Evolutionary conservation across 2,329 filamentous ascomycete species (phyloP), one percentile per base, ranked within the genome.

Genomic region (Claviceps sorghi): DNA sequence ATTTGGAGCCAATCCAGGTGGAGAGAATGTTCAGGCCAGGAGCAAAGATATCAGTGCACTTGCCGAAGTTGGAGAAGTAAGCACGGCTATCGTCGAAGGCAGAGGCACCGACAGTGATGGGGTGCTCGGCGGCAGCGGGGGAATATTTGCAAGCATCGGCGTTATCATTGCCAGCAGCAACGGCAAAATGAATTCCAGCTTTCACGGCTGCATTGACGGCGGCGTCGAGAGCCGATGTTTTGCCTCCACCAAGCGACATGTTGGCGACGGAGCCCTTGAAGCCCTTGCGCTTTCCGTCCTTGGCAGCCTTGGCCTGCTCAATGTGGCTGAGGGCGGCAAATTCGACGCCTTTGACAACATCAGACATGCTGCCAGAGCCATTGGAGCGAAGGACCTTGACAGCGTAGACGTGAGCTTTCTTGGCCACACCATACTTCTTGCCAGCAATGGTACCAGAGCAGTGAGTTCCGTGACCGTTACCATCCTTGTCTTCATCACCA

Each of bases 21-120:
- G 93, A 98, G 63, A 88, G 81, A 64, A 98, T 95, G 83, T 89
- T 95, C 64, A 96, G 79, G 66, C 93, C 93, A 56, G 93, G 93
- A 58, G 90, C 93, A 65, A 98, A 98, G 78, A 98, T 95, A 73
- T 98, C 93, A 69, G 91, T 95, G 81, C 93, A 98, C 79, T 91
- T 93, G 71, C 93, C 93, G 72, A 84, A 97, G 86, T 98, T 98
- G 82, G 94, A 98, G 83, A 98, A 98, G 82, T 97, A 98, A 59
- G 93, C 93, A 73, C 93, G 91, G 78, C 88, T 88, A 67, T 98
- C 93, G 64, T 85, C 82, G 55, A 98, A 81, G 61, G 88, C 93
- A 46, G 89, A 95, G 60, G 93, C 93, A 72, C 91, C 94, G 58
- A 98, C 93, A 54, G 93, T 98, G 68, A 98, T 82, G 60, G 93